Evolutionary conservation across 768 basidiomycete species (phyloP), one percentile per base, ranked within the genome.

Genomic region (Mycena epipterygia): DNA sequence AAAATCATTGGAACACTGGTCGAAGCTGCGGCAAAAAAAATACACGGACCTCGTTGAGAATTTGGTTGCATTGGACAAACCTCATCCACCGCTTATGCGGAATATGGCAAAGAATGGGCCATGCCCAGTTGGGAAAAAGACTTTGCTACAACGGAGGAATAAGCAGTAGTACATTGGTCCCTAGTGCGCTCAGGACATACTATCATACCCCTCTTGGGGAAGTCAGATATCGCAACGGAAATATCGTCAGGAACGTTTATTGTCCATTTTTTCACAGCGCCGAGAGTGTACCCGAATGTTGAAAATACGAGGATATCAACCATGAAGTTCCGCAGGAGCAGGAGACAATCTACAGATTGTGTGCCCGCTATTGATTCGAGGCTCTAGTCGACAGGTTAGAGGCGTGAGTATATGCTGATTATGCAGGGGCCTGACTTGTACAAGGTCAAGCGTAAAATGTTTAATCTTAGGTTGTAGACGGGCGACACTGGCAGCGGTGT

Each of bases 51-150:
- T 93, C 89, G 63, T 91, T 90, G 86, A 94, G 90, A 63, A 90
- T 89, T 76, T 86, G 91, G 79, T 93, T 91, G 32, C 92, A 93
- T 77, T 91, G 87, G 76, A 92, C 92, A 77, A 93, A 84, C 76
- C 89, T 89, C 65, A 86, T 87, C 90, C 90, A 91, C 67, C 91
- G 87, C 37, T 82, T 81, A 75, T 88, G 89, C 30, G 93, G 93
- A 49, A 94, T 89, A 30, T 86, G 86, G 75, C 88, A 90, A 42
- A 93, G 84, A 29, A 92, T 79, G 64, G 90, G 88, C 93, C 93
- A 94, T 29, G 88, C 82, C 85, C 89, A 90, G 39, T 83, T 80
- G 4, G 91, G 91, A 68, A 93, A 85, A 6, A 88, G 86, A 72
- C 91, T 92, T 30, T 92, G 88, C 93, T 94, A 13, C 7, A n/a